Evolutionary conservation across 805 yeast genomes (phyloP).

Genomic region (Saturnispora gosingensis): DNA sequence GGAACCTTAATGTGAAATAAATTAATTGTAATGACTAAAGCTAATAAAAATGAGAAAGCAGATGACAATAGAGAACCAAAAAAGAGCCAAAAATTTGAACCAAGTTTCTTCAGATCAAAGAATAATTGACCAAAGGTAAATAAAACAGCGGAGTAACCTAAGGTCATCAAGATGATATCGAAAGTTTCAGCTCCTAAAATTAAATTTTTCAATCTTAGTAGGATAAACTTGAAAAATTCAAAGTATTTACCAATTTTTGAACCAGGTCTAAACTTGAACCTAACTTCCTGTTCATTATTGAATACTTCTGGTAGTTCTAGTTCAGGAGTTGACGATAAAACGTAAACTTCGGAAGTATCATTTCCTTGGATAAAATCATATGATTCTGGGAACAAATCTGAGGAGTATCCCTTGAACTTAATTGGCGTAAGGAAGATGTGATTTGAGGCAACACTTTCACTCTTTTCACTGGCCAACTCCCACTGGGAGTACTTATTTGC

Average conservation of each 20-base stretch:
- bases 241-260: slow-evolving; percentile 48
- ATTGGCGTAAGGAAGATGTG: slow-evolving; percentile 47
- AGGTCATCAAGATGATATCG: slow-evolving; percentile 68
- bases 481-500: slow-evolving; percentile 33
- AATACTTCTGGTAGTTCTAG: slow-evolving; percentile 17
- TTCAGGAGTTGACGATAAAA: slow-evolving; percentile 25
- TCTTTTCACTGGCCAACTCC: slow-evolving; percentile 37
- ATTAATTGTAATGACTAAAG: slow-evolving; percentile 53
- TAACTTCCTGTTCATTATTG: slow-evolving; percentile 23
- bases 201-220: slow-evolving; percentile 34
- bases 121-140: slow-evolving; percentile 70
- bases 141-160: slow-evolving; percentile 84
- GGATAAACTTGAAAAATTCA: slow-evolving; percentile 37
- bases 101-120: slow-evolving; percentile 62
- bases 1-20: slow-evolving; percentile 55
- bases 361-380: slow-evolving; percentile 32
- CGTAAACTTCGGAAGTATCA: slow-evolving; percentile 34
- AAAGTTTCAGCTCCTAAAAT: slow-evolving; percentile 72
- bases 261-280: slow-evolving; percentile 53
- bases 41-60: slow-evolving; percentile 74
- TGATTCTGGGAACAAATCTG: slow-evolving; percentile 30
- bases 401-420: slow-evolving; percentile 35
- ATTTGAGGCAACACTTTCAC: slow-evolving; percentile 33
- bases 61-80: slow-evolving; percentile 71
- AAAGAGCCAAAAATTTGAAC: slow-evolving; percentile 84